A percentile compares a stretch with the other conserved stretches of the same genome.
Conservation (phyloP, 1,284 basidiomycete species). For the Heterobasidion occidentale region DNA sequence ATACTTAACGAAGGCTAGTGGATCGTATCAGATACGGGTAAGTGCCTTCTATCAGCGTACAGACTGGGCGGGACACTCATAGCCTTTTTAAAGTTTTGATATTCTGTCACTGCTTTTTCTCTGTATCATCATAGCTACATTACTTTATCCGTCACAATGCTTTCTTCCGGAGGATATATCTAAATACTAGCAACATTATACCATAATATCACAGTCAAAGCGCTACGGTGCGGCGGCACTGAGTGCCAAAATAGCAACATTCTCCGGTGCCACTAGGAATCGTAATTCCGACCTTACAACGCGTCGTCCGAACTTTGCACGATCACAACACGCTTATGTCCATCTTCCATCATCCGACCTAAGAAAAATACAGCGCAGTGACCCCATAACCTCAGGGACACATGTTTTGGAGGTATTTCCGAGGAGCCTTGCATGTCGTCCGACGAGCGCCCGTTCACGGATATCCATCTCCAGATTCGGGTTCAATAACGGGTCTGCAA, state of each 20-base stretch:
- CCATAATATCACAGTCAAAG: no score
- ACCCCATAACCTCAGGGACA: neutral
- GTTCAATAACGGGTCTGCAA: slow-evolving; percentile 75
- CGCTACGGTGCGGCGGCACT: neutral
- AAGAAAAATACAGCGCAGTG: neutral
- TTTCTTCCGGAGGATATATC: neutral
- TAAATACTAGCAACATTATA: neutral
- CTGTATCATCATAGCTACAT: neutral
- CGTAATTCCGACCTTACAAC: neutral
- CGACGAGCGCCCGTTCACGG: neutral
- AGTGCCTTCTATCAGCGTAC: slow-evolving; percentile 20
- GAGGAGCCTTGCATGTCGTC: neutral
- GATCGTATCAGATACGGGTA: slow-evolving; percentile 81
- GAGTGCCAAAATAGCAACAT: neutral
- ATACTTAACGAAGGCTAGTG: slow-evolving; percentile 83
- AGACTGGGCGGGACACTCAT: neutral
- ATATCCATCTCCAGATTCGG: slow-evolving; percentile 52
- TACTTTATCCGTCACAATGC: neutral
- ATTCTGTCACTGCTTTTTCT: neutral
- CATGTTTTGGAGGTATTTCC: slow-evolving; percentile 14
- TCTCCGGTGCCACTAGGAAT: neutral
- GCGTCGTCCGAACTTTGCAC: neutral
- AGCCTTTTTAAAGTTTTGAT: slow-evolving; percentile 14
- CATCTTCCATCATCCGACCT: neutral
- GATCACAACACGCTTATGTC: neutral